phyloP scores from a whole-genome alignment of 139 green algal genomes.

The Bryopsis sp. region DNA sequence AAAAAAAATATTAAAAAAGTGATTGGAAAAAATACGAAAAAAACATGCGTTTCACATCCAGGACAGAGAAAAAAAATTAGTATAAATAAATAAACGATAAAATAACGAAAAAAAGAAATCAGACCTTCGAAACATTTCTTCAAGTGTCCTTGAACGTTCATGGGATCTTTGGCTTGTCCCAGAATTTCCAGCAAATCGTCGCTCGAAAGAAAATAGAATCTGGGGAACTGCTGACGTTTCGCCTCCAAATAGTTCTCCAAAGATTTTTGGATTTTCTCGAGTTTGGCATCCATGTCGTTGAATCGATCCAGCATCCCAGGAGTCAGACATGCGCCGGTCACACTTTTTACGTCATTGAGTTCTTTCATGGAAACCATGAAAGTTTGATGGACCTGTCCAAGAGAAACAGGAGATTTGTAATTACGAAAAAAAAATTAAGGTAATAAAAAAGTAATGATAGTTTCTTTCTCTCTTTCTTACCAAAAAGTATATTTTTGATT shows the following conservation, averaged over 20 bases:
- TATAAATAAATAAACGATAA: too few relatives aligned
- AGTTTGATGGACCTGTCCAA: conserved; percentile 51
- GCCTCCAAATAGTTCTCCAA: conserved; percentile 84
- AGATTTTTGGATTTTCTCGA: conserved; percentile 82
- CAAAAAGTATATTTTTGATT: too few relatives aligned
- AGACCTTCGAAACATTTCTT: conserved; percentile 87
- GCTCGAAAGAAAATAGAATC: conserved; percentile 86
- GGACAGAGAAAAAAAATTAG: too few relatives aligned
- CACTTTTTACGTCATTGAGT: conserved; percentile 30
- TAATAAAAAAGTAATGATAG: too few relatives aligned
- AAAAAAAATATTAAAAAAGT: too few relatives aligned
- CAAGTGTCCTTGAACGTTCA: conserved; percentile 74
- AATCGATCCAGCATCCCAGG: conserved; percentile 57
- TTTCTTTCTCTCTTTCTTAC: too few relatives aligned
- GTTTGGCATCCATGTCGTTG: conserved; percentile 69
- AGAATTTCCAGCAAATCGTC: conserved; percentile 86
- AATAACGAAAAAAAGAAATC: conserved; percentile 2
- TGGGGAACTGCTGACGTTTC: conserved; percentile 81
- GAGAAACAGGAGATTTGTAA: conserved; percentile 13
- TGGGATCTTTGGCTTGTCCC: conserved; percentile 74
- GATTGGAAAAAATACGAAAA: too few relatives aligned
- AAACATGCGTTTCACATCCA: too few relatives aligned
- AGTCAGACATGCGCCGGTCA: conserved; percentile 41
- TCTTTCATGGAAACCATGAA: conserved; percentile 51
- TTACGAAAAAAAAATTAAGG: conserved; percentile 6